phyloP scores from a whole-genome alignment of 1,139 yeast genomes.

The Barnettozyma hawaiiensis region DNA sequence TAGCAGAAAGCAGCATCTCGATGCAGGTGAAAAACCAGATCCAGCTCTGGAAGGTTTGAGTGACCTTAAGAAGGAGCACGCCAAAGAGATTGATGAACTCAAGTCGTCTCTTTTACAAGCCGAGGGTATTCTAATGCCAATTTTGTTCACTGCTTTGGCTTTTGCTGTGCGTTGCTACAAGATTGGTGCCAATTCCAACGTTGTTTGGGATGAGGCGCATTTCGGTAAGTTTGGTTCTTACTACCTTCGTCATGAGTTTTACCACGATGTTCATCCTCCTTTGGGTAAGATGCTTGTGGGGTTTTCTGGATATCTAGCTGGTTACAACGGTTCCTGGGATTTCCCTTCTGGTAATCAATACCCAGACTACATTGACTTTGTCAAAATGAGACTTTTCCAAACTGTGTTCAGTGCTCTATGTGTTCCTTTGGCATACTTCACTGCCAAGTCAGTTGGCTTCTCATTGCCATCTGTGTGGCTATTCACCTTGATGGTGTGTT shows the following conservation, averaged over 20 bases:
- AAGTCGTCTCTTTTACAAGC: conserved; percentile 27
- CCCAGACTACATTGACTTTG: conserved; percentile 83
- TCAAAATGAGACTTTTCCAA: conserved; percentile 90
- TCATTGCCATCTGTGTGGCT: conserved; percentile 84
- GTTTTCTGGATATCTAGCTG: conserved; percentile 87
- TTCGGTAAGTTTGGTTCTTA: conserved; percentile 95
- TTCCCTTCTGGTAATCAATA: conserved; percentile 83
- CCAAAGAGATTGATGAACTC: conserved; percentile 21
- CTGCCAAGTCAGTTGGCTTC: conserved; percentile 81
- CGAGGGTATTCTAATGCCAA: conserved; percentile 48
- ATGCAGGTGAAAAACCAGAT: background rate
- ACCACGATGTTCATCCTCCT: conserved; percentile 98
- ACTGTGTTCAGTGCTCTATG: conserved; percentile 85
- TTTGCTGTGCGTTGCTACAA: conserved; percentile 70
- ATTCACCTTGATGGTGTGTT: conserved; percentile 76
- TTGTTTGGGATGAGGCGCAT: conserved; percentile 97
- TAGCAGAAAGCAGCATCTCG: background rate
- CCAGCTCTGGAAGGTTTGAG: conserved; percentile 12
- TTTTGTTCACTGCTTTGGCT: conserved; percentile 58
- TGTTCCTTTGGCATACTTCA: conserved; percentile 90
- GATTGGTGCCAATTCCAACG: conserved; percentile 62
- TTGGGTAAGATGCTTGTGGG: conserved; percentile 97
- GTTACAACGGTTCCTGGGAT: conserved; percentile 93
- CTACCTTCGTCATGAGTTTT: conserved; percentile 86
- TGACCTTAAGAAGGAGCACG: conserved; percentile 18